Evolutionary conservation across 2,329 filamentous ascomycete species (phyloP).

Genomic region (Exophiala calicioides): DNA sequence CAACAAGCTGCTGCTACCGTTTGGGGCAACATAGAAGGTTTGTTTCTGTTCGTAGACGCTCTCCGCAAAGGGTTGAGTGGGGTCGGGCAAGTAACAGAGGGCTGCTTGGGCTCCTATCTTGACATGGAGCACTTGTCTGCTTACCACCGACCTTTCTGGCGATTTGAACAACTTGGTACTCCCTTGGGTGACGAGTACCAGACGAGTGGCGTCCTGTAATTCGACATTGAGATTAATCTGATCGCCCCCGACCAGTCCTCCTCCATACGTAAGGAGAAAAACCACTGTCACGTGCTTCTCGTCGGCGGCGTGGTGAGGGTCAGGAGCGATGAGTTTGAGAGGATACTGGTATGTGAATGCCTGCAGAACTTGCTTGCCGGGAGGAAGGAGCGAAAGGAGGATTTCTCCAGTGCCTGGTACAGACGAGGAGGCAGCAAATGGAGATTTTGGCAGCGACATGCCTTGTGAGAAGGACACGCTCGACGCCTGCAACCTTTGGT

Average conservation of each 20-base stretch:
- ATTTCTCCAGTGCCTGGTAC: constrained; percentile 77
- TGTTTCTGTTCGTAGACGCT: constrained; percentile 85
- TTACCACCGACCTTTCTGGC: constrained; percentile 38
- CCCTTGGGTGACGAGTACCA: constrained; percentile 67
- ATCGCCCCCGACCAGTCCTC: constrained; percentile 87
- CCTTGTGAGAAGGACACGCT: constrained; percentile 1
- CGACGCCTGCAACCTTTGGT: no score
- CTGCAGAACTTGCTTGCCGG: constrained; percentile 69
- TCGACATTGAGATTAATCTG: constrained; percentile 71
- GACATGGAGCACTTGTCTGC: constrained; percentile 53
- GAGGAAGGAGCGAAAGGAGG: constrained; percentile 70
- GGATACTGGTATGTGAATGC: constrained; percentile 88
- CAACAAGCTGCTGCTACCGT: constrained; percentile 63
- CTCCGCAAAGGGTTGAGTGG: constrained; percentile 83
- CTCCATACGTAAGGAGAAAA: constrained; percentile 91
- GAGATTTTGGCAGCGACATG: constrained; percentile 52
- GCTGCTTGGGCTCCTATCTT: constrained; percentile 51
- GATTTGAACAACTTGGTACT: constrained; percentile 97
- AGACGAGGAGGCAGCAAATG: constrained; percentile 73
- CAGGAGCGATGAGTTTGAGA: constrained; percentile 85
- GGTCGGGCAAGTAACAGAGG: constrained; percentile 76
- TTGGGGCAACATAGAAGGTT: constrained; percentile 64
- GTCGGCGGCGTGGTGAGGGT: constrained; percentile 62
- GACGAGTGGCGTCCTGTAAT: constrained; percentile 64
- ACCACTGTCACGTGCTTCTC: constrained; percentile 52